phyloP scores from a whole-genome alignment of 129 eudicot species.

The Lactuca sativa region DNA sequence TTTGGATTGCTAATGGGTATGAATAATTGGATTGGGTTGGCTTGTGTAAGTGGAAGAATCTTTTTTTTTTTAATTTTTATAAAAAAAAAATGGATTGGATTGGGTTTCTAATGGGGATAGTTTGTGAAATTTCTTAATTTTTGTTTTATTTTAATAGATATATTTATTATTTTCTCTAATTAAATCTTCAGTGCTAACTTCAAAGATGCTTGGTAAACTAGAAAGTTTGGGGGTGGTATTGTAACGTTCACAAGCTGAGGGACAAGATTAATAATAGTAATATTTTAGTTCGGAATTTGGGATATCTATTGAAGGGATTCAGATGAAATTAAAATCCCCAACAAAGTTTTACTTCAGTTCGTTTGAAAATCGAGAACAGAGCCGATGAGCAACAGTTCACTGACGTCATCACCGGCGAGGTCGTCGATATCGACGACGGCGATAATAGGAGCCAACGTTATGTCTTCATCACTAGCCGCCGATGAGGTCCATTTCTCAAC shows the following conservation, averaged over 20 bases:
- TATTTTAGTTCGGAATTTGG: not conserved
- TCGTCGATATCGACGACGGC: slow-evolving; percentile 69
- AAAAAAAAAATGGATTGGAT: too few relatives aligned
- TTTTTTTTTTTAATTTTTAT: too few relatives aligned
- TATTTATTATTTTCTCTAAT: too few relatives aligned
- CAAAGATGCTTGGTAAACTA: not conserved
- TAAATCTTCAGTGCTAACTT: not conserved
- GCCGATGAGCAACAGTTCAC: slow-evolving; percentile 58
- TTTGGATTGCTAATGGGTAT: too few relatives aligned
- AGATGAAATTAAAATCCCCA: not conserved
- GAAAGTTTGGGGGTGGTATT: not conserved
- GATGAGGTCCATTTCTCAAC: slow-evolving; percentile 57
- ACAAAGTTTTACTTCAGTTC: not conserved
- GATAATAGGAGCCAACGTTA: slow-evolving; percentile 42
- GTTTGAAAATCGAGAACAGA: slow-evolving; percentile 14
- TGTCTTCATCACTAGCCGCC: slow-evolving; percentile 35
- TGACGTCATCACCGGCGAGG: slow-evolving; percentile 69
- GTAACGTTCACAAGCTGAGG: slow-evolving; percentile 9
- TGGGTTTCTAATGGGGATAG: too few relatives aligned
- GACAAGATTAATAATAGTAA: not conserved
- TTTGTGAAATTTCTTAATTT: too few relatives aligned
- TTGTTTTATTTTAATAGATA: too few relatives aligned
- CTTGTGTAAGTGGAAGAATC: too few relatives aligned
- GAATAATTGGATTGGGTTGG: too few relatives aligned
- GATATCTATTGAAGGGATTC: not conserved